phyloP scores from a whole-genome alignment of 441 rosid genomes.

The Jatropha multifida region DNA sequence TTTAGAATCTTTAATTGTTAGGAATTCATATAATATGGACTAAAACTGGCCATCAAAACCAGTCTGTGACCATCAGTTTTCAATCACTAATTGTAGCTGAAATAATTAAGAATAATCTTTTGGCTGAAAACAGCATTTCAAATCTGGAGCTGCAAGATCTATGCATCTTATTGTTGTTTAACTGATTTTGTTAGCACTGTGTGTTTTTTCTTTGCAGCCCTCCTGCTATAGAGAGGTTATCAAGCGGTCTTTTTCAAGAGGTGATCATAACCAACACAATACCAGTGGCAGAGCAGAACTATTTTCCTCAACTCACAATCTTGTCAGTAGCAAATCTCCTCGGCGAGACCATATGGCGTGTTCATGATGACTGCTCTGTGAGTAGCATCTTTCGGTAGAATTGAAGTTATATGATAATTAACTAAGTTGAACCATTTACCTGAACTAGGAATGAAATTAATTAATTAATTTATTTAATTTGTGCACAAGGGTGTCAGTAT shows the following conservation, averaged over 20 bases:
- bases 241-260: constrained; percentile 91
- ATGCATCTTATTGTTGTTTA: constrained; percentile 12
- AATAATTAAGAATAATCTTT: neutral
- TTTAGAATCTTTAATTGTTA: neutral
- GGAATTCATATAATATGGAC: neutral
- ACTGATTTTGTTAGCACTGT: neutral
- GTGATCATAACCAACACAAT: constrained; percentile 94
- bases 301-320: constrained; percentile 85
- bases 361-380: constrained; percentile 89
- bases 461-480: constrained; percentile 12
- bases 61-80: neutral
- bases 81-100: neutral
- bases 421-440: constrained; percentile 6
- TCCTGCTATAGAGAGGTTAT: constrained; percentile 89
- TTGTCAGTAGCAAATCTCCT: constrained; percentile 93
- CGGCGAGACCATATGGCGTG: constrained; percentile 96
- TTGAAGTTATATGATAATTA: constrained; percentile 7
- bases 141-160: neutral
- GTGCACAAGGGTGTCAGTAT: constrained; percentile 1
- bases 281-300: constrained; percentile 75
- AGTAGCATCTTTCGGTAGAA: constrained; percentile 50
- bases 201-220: constrained; percentile 49
- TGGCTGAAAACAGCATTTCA: neutral
- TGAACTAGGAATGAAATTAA: constrained; percentile 6
- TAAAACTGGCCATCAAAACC: neutral